Evolutionary conservation across 768 basidiomycete genomes (phyloP).

Genomic region (Phlebiopsis flavidoalba): DNA sequence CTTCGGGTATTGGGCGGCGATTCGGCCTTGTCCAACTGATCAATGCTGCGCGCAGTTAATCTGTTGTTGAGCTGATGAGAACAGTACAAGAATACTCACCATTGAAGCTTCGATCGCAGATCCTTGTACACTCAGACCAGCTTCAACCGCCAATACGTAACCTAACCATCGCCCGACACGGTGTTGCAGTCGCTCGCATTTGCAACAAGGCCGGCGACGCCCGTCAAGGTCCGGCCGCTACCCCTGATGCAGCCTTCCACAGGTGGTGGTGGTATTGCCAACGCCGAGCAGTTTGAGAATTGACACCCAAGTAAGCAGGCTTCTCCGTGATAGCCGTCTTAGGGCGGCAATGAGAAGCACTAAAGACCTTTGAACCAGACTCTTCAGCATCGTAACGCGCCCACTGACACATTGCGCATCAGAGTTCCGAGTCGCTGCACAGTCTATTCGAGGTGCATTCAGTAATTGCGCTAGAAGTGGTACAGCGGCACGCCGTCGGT

Average conservation of each 20-base stretch:
- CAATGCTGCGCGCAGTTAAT: conserved; percentile 55
- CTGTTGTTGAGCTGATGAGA: neutral
- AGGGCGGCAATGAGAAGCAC: conserved; percentile 75
- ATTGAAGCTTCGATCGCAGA: conserved; percentile 88
- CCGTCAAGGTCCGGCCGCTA: conserved; percentile 57
- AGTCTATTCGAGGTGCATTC: conserved; percentile 36
- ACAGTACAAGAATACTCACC: conserved; percentile 43
- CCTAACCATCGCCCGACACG: conserved; percentile 79
- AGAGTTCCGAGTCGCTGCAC: conserved; percentile 74
- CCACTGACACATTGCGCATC: conserved; percentile 80
- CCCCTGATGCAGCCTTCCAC: conserved; percentile 29
- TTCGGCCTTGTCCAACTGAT: conserved; percentile 97
- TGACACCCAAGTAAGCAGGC: conserved; percentile 78
- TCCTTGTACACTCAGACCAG: conserved; percentile 64
- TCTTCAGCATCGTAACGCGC: conserved; percentile 63
- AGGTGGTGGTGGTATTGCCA: conserved; percentile 46
- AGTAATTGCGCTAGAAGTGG: neutral
- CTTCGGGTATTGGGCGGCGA: conserved; percentile 90
- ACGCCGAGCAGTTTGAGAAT: conserved; percentile 79
- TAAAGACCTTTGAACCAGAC: conserved; percentile 66
- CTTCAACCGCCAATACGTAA: conserved; percentile 71
- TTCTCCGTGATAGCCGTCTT: conserved; percentile 88
- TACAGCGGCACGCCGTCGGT: conserved; percentile 8
- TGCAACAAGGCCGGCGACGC: conserved; percentile 79
- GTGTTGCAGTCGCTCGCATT: conserved; percentile 81